Percentiles rank a stretch among this genome's conserved stretches.
These are phyloP conservation scores for Catharanthus roseus DNA, from an alignment of 257 asterid genomes.

Conservation along the genomic window DNA sequence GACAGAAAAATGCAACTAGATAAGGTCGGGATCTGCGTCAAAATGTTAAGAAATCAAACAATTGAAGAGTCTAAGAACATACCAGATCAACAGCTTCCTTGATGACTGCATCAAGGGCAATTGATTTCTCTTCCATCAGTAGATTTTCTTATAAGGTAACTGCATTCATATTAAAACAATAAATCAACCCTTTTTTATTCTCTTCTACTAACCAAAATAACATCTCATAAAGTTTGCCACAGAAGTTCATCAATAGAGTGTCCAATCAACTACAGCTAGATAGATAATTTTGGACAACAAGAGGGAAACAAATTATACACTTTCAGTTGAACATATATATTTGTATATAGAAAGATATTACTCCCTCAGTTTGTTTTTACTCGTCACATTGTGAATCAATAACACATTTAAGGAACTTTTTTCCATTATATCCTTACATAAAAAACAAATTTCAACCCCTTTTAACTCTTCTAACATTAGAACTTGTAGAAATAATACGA, in stretches of 20 bases:
- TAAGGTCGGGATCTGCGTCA: background rate
- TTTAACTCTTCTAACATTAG: too few species aligned
- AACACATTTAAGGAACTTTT: too few species aligned
- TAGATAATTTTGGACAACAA: background rate
- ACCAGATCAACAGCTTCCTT: slow-evolving; percentile 62
- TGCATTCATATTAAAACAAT: slow-evolving; percentile 16
- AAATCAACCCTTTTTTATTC: background rate
- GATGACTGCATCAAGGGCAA: slow-evolving; percentile 34
- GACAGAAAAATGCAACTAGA: background rate
- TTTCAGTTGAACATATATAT: background rate
- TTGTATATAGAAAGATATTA: too few species aligned
- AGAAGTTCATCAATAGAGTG: too few species aligned
- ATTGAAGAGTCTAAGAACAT: slow-evolving; percentile 11
- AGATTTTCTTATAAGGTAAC: slow-evolving; percentile 10
- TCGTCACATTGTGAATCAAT: too few species aligned
- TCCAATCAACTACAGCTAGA: background rate
- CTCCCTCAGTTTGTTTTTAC: too few species aligned
- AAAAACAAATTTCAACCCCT: too few species aligned
- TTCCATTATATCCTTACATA: too few species aligned
- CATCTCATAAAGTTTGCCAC: too few species aligned
- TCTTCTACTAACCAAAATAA: background rate
- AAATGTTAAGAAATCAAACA: too few species aligned
- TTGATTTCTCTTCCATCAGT: slow-evolving; percentile 34
- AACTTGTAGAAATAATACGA: too few species aligned
- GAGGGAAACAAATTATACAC: background rate